A percentile compares a stretch with the other conserved stretches of the same genome.
These are phyloP conservation scores for Rubus parviflorus DNA, from an alignment of 306 rosid species.

Conservation along the genomic window DNA sequence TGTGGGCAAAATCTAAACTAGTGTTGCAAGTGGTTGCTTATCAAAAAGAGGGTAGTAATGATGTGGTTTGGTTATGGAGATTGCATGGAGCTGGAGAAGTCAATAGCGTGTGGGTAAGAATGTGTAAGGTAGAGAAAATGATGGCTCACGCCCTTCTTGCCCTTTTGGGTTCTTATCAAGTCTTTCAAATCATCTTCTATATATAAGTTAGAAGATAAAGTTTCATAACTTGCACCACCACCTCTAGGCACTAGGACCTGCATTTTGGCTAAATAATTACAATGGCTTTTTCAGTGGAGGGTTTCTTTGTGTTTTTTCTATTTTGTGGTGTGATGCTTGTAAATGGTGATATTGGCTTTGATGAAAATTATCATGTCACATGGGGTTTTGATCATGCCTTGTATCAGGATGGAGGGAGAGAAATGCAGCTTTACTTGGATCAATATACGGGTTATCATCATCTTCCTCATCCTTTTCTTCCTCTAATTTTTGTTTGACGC, in stretches of 20 bases:
- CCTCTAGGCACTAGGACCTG: background rate
- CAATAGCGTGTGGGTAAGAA: conserved; percentile 44
- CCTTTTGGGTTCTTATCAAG: conserved; percentile 6
- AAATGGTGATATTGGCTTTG: conserved; percentile 21
- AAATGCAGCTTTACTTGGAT: conserved; percentile 55
- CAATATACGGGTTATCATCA: background rate
- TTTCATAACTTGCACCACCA: background rate
- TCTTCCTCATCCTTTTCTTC: background rate
- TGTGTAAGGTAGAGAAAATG: conserved; percentile 24
- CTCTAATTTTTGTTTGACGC: background rate
- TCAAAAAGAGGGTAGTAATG: background rate
- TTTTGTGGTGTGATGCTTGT: conserved; percentile 12
- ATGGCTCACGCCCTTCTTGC: conserved; percentile 44
- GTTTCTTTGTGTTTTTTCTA: background rate
- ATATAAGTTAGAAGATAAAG: background rate
- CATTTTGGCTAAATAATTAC: background rate
- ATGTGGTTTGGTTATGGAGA: conserved; percentile 22
- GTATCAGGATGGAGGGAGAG: conserved; percentile 33
- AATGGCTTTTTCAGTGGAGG: conserved; percentile 22
- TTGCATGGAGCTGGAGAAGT: conserved; percentile 20
- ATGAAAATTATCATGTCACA: conserved; percentile 41
- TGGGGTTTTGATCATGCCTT: conserved; percentile 49
- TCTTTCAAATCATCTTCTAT: conserved; percentile 13
- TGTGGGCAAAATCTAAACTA: background rate
- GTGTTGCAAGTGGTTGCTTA: background rate